Evolutionary conservation across 306 rosid genomes (phyloP).

Genomic region (Neltuma alba): DNA sequence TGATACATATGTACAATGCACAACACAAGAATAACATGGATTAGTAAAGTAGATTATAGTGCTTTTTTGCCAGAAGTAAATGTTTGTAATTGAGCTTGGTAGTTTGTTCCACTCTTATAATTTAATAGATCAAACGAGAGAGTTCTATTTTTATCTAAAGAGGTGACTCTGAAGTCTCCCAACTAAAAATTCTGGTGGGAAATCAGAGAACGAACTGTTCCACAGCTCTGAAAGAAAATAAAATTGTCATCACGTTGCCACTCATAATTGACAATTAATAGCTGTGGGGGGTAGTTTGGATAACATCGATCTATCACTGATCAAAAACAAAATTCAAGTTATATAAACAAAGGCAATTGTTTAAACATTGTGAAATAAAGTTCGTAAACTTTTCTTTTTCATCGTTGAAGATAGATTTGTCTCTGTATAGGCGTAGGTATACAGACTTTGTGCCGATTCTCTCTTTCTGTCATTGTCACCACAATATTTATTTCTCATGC

Average conservation of each 20-base stretch:
- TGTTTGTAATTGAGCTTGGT: no score
- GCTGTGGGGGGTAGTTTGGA: not conserved
- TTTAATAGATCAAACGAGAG: no score
- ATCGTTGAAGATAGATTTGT: not conserved
- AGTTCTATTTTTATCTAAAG: no score
- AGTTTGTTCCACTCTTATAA: no score
- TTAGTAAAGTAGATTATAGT: no score
- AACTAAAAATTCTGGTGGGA: no score
- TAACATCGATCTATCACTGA: not conserved
- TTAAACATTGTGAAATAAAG: not conserved
- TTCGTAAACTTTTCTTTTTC: not conserved
- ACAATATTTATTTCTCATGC: not conserved
- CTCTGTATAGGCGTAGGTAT: not conserved
- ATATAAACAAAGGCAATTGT: not conserved
- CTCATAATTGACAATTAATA: no score
- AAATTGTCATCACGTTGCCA: not conserved
- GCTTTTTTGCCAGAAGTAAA: no score
- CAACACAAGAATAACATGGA: no score
- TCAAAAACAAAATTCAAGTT: not conserved
- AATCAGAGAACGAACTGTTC: no score
- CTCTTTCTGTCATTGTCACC: not conserved
- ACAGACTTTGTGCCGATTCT: not conserved
- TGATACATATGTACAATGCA: no score
- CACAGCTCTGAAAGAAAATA: not conserved
- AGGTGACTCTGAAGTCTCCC: no score